Percentiles rank a stretch among this genome's conserved stretches.
Evolutionary conservation across 495 filamentous ascomycete species (phyloP).

Genomic region (Penicillium lividum): DNA sequence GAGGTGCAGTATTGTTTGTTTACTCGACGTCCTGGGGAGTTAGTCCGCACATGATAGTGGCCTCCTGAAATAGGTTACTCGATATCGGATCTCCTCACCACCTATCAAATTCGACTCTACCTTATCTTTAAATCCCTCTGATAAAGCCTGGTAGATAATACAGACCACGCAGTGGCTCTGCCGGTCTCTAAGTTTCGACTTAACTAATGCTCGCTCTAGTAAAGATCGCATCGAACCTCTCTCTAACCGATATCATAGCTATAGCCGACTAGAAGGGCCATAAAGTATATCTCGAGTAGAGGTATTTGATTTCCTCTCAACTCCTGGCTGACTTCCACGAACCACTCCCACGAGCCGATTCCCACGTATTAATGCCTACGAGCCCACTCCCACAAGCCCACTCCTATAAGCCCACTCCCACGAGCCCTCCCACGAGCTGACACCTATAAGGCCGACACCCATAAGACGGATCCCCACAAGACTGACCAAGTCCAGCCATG

Average conservation of each 20-base stretch:
- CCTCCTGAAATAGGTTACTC: not conserved
- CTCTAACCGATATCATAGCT: not conserved
- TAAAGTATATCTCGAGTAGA: no score
- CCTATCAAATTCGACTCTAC: not conserved
- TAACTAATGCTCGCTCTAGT: constrained; percentile 4
- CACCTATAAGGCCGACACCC: constrained; percentile 3
- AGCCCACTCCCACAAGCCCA: not conserved
- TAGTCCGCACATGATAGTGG: not conserved
- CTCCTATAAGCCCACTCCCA: not conserved
- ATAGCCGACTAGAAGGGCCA: no score
- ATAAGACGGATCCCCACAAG: not conserved
- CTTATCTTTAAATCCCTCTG: not conserved
- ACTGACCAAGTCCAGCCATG: not conserved
- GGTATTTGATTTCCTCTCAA: no score
- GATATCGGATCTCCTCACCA: not conserved
- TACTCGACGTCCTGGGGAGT: not conserved
- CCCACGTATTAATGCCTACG: no score
- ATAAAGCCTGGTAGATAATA: not conserved
- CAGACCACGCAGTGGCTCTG: not conserved
- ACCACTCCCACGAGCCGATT: not conserved
- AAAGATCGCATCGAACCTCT: constrained; percentile 1
- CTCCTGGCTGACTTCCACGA: not conserved
- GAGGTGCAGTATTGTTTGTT: not conserved
- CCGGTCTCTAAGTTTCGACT: not conserved
- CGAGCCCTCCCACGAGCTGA: no score